Conservation (phyloP, 352 stramenopile genomes). For the Pythium dissimile region DNA sequence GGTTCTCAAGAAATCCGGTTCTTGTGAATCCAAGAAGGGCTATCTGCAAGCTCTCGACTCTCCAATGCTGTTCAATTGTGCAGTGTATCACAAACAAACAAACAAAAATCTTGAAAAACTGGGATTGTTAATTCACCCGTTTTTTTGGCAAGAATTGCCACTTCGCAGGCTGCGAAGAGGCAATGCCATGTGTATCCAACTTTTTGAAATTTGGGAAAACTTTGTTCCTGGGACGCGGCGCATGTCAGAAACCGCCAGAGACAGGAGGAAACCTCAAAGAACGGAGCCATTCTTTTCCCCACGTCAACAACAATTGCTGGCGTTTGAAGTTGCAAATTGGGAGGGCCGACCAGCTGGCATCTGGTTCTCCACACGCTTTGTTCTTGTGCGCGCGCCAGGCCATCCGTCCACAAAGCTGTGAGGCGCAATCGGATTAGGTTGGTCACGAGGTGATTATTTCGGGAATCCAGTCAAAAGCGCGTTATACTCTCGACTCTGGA, state of each 20-base stretch:
- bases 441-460: neutral
- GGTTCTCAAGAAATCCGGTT: neutral
- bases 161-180: slow-evolving; percentile 8
- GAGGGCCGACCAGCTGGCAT: slow-evolving; percentile 6
- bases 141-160: neutral
- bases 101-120: neutral
- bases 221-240: slow-evolving; percentile 9
- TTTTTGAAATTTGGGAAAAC: slow-evolving; percentile 1
- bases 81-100: neutral
- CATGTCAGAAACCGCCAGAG: slow-evolving; percentile 16
- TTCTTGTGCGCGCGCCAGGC: neutral
- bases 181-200: neutral
- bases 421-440: neutral
- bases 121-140: slow-evolving; percentile 7
- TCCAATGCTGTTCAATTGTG: neutral
- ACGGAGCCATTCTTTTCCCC: slow-evolving; percentile 12
- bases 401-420: slow-evolving; percentile 12
- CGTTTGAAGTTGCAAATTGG: slow-evolving; percentile 11
- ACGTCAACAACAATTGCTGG: slow-evolving; percentile 8
- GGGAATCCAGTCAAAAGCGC: too few relatives aligned
- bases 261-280: slow-evolving; percentile 9
- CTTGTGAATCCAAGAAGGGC: too few relatives aligned
- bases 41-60: too few relatives aligned
- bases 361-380: neutral
- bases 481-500: too few relatives aligned